Evolutionary conservation across 2,329 filamentous ascomycete genomes (phyloP).

Genomic region (Cryphonectria radicalis): DNA sequence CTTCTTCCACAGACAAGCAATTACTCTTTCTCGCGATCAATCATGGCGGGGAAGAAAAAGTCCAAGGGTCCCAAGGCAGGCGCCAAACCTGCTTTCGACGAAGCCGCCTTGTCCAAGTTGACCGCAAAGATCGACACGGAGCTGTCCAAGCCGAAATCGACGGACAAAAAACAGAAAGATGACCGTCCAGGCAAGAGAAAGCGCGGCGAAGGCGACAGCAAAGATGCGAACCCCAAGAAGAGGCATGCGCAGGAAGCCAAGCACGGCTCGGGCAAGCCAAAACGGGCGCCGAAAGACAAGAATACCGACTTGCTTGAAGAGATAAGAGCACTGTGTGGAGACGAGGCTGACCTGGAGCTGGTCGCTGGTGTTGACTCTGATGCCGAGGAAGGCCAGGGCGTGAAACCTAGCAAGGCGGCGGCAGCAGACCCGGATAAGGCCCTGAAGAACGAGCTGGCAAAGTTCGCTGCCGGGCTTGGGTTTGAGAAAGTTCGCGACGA

Average conservation of each 20-base stretch:
- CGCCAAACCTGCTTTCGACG: conserved; percentile 47
- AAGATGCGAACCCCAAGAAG: conserved; percentile 38
- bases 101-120: conserved; percentile 55
- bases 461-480: conserved; percentile 55
- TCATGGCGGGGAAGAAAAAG: conserved; percentile 40
- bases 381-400: conserved; percentile 46
- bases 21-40: not conserved
- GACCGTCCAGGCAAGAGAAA: conserved; percentile 44
- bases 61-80: conserved; percentile 42
- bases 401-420: conserved; percentile 33
- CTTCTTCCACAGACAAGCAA: not conserved
- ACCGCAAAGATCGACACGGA: conserved; percentile 62
- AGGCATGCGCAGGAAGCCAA: conserved; percentile 36
- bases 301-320: conserved; percentile 57
- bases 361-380: conserved; percentile 60
- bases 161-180: conserved; percentile 33
- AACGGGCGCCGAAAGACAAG: conserved; percentile 25
- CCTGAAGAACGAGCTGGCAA: conserved; percentile 54
- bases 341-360: conserved; percentile 66
- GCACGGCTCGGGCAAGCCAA: conserved; percentile 35
- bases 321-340: conserved; percentile 67
- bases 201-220: conserved; percentile 39
- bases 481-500: conserved; percentile 49
- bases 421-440: conserved; percentile 34
- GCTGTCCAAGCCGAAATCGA: conserved; percentile 45